phyloP scores from a whole-genome alignment of 306 rosid genomes.

The Leucaena leucocephala region DNA sequence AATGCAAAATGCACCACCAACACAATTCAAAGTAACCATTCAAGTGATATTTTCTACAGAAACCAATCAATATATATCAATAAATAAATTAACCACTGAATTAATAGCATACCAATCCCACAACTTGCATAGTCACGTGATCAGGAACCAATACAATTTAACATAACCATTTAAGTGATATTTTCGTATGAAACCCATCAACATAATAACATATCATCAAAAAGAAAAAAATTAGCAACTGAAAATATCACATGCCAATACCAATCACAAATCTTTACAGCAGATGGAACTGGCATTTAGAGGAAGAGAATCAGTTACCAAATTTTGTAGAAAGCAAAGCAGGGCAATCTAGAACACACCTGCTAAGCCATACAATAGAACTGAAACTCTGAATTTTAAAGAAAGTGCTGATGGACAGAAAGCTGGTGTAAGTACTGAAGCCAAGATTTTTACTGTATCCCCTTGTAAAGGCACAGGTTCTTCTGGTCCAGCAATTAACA shows the following conservation, averaged over 20 bases:
- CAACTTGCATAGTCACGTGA: constrained; percentile 61
- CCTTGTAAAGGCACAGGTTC: constrained; percentile 75
- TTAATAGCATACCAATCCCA: constrained; percentile 21
- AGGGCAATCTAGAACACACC: constrained; percentile 54
- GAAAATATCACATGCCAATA: constrained; percentile 23
- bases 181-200: background rate
- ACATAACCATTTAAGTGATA: constrained; percentile 29
- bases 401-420: constrained; percentile 83
- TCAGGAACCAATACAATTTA: constrained; percentile 35
- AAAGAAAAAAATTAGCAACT: constrained; percentile 25
- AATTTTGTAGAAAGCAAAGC: constrained; percentile 7
- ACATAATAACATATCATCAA: constrained; percentile 1
- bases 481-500: constrained; percentile 57
- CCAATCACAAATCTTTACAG: constrained; percentile 25
- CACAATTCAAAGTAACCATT: constrained; percentile 33
- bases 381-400: constrained; percentile 86
- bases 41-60: constrained; percentile 21
- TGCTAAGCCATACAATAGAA: constrained; percentile 78
- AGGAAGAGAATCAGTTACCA: constrained; percentile 7
- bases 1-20: constrained; percentile 27
- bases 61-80: background rate
- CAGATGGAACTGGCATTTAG: background rate
- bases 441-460: constrained; percentile 74
- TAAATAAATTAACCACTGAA: constrained; percentile 20
- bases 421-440: constrained; percentile 79